Evolutionary conservation across 2,329 filamentous ascomycete species (phyloP).

Genomic region (Seiridium unicorne): DNA sequence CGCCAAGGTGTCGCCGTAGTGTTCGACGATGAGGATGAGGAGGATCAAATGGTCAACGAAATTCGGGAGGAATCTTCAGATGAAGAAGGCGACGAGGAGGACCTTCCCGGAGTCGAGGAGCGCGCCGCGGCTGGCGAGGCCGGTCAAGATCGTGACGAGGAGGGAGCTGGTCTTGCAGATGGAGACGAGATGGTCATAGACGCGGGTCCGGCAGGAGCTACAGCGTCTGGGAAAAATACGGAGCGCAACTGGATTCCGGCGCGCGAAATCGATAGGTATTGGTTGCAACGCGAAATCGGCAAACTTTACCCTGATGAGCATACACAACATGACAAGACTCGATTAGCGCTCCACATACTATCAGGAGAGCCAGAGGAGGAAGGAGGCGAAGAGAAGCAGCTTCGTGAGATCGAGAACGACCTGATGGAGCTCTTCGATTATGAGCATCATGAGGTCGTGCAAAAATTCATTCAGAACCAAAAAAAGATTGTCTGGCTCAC

Average conservation of each 20-base stretch:
- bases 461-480: constrained; percentile 85
- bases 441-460: constrained; percentile 89
- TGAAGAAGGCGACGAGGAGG: constrained; percentile 64
- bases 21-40: constrained; percentile 88
- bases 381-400: constrained; percentile 77
- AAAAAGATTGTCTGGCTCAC: constrained; percentile 97
- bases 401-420: constrained; percentile 96
- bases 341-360: constrained; percentile 78
- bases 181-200: constrained; percentile 84
- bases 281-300: constrained; percentile 92
- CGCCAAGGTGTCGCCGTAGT: constrained; percentile 96
- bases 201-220: constrained; percentile 48
- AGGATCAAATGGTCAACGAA: constrained; percentile 77
- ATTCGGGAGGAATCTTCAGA: constrained; percentile 86
- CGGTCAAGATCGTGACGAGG: constrained; percentile 45
- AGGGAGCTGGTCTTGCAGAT: constrained; percentile 48
- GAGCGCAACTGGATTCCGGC: constrained; percentile 69
- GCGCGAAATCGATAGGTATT: constrained; percentile 94
- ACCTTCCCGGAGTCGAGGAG: constrained; percentile 53
- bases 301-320: constrained; percentile 87
- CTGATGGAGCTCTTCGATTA: constrained; percentile 98
- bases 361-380: constrained; percentile 68
- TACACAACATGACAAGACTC: constrained; percentile 88
- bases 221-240: constrained; percentile 44
- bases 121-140: constrained; percentile 49